phyloP scores from a whole-genome alignment of 768 basidiomycete genomes.

The Boletus reticulatus region DNA sequence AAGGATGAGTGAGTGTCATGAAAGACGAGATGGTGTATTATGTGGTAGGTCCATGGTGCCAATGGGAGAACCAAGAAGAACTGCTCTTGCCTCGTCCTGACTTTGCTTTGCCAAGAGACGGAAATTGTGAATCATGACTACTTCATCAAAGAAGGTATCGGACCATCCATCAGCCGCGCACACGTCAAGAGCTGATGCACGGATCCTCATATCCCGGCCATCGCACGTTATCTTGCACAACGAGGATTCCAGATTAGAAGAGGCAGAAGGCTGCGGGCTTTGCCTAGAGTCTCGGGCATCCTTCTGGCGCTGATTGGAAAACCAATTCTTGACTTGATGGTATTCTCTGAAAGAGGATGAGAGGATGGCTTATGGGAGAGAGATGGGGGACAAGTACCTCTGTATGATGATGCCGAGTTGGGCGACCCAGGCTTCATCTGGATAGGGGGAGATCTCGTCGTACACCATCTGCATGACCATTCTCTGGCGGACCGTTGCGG shows the following conservation, averaged over 20 bases:
- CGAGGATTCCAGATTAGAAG: conserved; percentile 35
- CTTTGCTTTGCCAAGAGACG: conserved; percentile 37
- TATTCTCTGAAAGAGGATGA: conserved; percentile 38
- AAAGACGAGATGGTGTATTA: conserved; percentile 13
- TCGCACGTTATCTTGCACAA: conserved; percentile 35
- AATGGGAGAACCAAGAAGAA: conserved; percentile 24
- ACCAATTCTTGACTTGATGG: conserved; percentile 66
- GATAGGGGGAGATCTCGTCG: conserved; percentile 65
- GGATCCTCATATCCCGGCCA: conserved; percentile 45
- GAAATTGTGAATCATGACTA: conserved; percentile 58
- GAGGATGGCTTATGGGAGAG: neutral
- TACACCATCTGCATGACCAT: conserved; percentile 62
- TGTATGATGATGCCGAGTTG: conserved; percentile 56
- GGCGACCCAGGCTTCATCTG: conserved; percentile 59
- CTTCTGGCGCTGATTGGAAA: conserved; percentile 60
- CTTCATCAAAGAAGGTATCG: conserved; percentile 59
- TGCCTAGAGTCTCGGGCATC: conserved; percentile 38
- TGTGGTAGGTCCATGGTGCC: conserved; percentile 24
- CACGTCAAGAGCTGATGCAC: conserved; percentile 44
- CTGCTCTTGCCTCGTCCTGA: conserved; percentile 34
- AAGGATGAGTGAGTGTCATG: conserved; percentile 26
- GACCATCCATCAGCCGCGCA: conserved; percentile 52
- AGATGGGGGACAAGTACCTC: conserved; percentile 37
- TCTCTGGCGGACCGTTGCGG: conserved; percentile 54
- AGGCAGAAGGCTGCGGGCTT: conserved; percentile 31